A percentile compares a stretch with the other conserved stretches of the same genome.
Conservation (phyloP, 208 protist species). For the Entamoeba nuttalli region DNA sequence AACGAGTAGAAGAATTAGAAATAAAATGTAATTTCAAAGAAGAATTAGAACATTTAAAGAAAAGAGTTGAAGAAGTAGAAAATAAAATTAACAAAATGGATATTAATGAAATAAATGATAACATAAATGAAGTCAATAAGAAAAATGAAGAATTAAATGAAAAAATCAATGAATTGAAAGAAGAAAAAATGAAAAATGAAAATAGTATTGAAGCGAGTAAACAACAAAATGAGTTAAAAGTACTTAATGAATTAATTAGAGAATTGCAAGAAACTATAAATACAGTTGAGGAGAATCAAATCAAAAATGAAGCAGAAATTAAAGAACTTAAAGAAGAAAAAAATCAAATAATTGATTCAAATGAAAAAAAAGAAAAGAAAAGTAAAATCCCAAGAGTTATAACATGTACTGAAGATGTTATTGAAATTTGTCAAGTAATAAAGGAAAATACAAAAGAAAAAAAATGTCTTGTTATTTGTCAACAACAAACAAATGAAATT, state of each 20-base stretch:
- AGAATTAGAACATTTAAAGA: neutral
- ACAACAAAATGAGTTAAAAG: no score
- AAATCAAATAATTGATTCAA: neutral
- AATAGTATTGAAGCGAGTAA: no score
- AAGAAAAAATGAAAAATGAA: neutral
- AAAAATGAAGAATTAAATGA: neutral
- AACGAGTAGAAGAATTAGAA: neutral
- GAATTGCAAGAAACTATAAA: no score
- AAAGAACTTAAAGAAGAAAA: neutral
- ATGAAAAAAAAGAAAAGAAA: no score
- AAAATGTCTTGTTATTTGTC: no score
- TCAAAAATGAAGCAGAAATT: neutral
- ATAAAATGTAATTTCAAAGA: neutral
- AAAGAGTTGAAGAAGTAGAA: neutral
- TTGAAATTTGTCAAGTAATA: no score
- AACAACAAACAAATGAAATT: no score
- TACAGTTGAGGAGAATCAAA: no score
- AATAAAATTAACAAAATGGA: neutral
- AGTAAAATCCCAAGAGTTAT: no score
- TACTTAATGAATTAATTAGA: no score
- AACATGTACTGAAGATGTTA: no score
- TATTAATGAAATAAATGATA: neutral
- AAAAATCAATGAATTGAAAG: neutral
- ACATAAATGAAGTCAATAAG: neutral
- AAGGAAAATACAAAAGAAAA: no score